phyloP scores from a whole-genome alignment of 345 rosid genomes.

The Brassica cretica region DNA sequence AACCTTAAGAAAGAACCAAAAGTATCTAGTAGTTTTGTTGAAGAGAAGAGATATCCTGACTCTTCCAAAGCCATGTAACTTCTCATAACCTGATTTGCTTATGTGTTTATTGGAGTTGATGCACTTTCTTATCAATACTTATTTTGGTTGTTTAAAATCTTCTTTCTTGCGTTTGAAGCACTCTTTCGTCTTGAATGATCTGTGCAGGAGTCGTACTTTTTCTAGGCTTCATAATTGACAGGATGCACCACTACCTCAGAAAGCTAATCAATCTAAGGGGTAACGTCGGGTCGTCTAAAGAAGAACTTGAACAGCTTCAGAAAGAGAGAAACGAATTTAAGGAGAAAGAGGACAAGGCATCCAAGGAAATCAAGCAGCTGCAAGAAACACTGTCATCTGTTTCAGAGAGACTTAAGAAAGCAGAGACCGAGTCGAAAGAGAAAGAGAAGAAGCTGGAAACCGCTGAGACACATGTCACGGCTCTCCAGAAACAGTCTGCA shows the following conservation, averaged over 20 bases:
- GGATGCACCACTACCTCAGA: conserved; percentile 78
- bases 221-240: conserved; percentile 85
- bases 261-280: conserved; percentile 67
- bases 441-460: conserved; percentile 79
- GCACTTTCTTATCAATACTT: neutral
- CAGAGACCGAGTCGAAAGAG: conserved; percentile 63
- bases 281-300: conserved; percentile 63
- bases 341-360: conserved; percentile 68
- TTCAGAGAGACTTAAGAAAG: conserved; percentile 60
- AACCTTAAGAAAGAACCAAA: too few species aligned
- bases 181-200: conserved; percentile 20
- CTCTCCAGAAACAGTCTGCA: conserved; percentile 92
- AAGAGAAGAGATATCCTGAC: too few species aligned
- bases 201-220: conserved; percentile 81
- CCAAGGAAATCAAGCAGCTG: conserved; percentile 58
- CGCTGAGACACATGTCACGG: conserved; percentile 71
- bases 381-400: conserved; percentile 52
- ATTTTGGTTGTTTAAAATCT: neutral
- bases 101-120: neutral
- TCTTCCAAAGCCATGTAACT: too few species aligned
- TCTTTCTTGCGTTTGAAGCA: neutral
- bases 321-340: conserved; percentile 61
- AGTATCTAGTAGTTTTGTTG: too few species aligned
- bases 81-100: too few species aligned
- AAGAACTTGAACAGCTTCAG: conserved; percentile 64